Evolutionary conservation across 176 grass and related monocot genomes (phyloP), one percentile per base, ranked within the genome.

Genomic region (Triticum timopheevii): DNA sequence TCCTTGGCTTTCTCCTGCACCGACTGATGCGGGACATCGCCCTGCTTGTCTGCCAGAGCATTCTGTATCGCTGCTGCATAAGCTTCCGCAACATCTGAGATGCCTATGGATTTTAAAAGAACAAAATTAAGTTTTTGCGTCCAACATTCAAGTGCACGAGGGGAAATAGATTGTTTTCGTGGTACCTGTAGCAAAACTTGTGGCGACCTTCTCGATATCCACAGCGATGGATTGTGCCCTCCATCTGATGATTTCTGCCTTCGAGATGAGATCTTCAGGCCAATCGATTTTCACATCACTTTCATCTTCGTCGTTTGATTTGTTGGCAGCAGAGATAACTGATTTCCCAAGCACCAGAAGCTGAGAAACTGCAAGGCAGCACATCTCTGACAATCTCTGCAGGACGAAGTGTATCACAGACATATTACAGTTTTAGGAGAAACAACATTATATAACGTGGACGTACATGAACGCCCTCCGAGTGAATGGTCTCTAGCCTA

Each of bases 391-490:
- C 44, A 99, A 45, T 89, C 78, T 94, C 95, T 98, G 95, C 89
- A 93, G 67, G 70, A 86, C 3, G 1, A 88, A 62, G 22, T 75
- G 61, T 66, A 11, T 86, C 36, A 83, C 28, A 82, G 50, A 67
- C 83, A 85, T 33, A 72, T 6, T 24, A 87, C 40, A 91, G 52
- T 75, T 87, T 40, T 62, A 91, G 28, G 30, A 34, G 61, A 33
- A 84, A 80, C 36, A 81, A 42, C 39, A 77, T n/a, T 36, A 65
- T 22, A 64, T 39, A 70, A n/a, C 19, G 87, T 86, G 85, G 69
- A 86, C 88, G 77, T 91, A 99, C 94, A 91, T 99, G 97, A 84
- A 99, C 89, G 80, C 97, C 94, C 85, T 99, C 94, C 20, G 97
- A 99, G 73, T 99, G 94, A 87, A 96, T 90, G 39, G 82, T 94